A percentile compares a stretch with the other conserved stretches of the same genome.
phyloP scores from a whole-genome alignment of 2,329 filamentous ascomycete species.

The Plectosphaerella sp. region DNA sequence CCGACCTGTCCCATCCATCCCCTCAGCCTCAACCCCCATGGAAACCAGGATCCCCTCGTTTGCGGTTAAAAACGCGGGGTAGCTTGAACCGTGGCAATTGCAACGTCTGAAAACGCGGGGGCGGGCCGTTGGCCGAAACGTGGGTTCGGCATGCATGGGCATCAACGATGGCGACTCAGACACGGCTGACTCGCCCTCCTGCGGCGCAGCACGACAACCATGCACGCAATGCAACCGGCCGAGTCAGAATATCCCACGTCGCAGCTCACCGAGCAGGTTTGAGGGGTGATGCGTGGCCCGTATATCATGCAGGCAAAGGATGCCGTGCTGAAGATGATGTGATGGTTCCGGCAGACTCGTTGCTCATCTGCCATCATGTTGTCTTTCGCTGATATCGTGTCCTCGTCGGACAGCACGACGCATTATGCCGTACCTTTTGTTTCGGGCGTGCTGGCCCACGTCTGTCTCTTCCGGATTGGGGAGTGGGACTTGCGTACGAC shows the following conservation, averaged over 20 bases:
- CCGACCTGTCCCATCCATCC: background rate
- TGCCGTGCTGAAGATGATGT: background rate
- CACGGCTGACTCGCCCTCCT: background rate
- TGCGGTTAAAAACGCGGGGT: background rate
- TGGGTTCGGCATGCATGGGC: background rate
- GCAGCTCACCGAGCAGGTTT: background rate
- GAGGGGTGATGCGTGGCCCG: background rate
- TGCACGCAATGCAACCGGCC: background rate
- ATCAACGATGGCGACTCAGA: background rate
- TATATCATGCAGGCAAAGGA: background rate
- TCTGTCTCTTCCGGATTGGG: conserved; percentile 15
- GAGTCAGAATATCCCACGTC: background rate
- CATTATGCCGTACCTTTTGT: conserved; percentile 3
- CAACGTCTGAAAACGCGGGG: background rate
- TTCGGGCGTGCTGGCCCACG: conserved; percentile 10
- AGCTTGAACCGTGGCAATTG: background rate
- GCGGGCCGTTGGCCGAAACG: background rate
- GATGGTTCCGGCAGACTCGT: background rate
- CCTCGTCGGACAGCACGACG: background rate
- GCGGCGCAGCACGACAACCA: background rate
- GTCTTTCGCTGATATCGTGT: background rate
- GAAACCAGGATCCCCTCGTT: background rate
- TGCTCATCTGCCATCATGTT: background rate
- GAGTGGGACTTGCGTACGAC: conserved; percentile 18
- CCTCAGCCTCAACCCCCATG: background rate